Evolutionary conservation across 345 rosid genomes (phyloP).

Genomic region (Bruguiera parviflora): DNA sequence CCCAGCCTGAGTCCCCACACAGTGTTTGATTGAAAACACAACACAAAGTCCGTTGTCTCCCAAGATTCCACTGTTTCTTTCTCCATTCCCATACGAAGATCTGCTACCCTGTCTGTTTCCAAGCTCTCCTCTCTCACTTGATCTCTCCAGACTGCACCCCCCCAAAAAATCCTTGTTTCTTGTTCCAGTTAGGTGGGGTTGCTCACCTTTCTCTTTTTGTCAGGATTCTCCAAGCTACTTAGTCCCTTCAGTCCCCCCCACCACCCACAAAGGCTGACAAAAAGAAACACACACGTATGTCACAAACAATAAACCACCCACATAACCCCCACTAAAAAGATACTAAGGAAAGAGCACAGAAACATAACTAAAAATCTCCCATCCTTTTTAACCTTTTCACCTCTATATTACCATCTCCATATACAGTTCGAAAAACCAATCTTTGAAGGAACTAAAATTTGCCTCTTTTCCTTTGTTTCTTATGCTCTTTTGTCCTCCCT

Average conservation of each 20-base stretch:
- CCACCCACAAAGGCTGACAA: constrained; percentile 23
- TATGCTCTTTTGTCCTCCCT: not conserved
- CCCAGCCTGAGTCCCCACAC: constrained; percentile 23
- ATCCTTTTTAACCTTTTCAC: not conserved
- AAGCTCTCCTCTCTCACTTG: not conserved
- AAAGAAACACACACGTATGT: not conserved
- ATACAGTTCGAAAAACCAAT: not conserved
- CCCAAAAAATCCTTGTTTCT: constrained; percentile 15
- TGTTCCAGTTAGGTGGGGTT: constrained; percentile 61
- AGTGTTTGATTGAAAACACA: constrained; percentile 29
- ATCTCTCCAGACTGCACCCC: constrained; percentile 8
- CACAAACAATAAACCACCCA: constrained; percentile 18
- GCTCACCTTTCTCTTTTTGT: constrained; percentile 59
- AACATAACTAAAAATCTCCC: not conserved
- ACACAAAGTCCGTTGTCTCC: constrained; percentile 24
- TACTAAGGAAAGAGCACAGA: no score
- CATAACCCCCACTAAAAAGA: constrained; percentile 5
- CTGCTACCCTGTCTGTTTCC: constrained; percentile 15
- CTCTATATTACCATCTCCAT: not conserved
- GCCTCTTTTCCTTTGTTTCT: not conserved
- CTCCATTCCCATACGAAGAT: not conserved
- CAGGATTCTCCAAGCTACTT: constrained; percentile 28
- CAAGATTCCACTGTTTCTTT: constrained; percentile 16
- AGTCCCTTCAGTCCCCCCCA: constrained; percentile 23
- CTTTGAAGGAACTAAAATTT: not conserved